Percentiles rank a stretch among this genome's conserved stretches.
Conservation (phyloP, 352 stramenopile genomes). For the Aphanomyces invadans region DNA sequence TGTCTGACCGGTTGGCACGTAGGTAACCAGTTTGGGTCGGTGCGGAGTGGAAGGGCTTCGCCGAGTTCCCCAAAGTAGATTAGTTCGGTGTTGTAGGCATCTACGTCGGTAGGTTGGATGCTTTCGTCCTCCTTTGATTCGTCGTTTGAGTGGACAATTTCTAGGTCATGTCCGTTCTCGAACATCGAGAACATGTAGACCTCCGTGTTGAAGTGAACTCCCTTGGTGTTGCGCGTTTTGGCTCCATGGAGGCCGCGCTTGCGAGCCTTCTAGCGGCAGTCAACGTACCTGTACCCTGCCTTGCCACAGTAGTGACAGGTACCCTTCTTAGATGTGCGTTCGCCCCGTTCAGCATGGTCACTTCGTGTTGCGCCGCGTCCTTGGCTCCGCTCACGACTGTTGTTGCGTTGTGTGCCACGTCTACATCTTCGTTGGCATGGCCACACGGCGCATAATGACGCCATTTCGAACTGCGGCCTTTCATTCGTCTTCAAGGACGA, state of each 20-base stretch:
- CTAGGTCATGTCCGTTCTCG: neutral
- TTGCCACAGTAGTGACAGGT: neutral
- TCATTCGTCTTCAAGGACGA: neutral
- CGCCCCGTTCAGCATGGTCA: neutral
- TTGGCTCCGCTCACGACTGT: no score
- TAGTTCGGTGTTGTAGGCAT: no score
- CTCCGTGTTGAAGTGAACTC: neutral
- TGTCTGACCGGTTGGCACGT: no score
- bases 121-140: no score
- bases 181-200: neutral
- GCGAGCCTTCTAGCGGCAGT: neutral
- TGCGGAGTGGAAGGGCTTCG: no score
- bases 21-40: no score
- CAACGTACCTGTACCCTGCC: neutral
- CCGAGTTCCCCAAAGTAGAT: no score
- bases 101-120: no score
- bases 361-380: neutral
- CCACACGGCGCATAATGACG: neutral
- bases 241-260: neutral
- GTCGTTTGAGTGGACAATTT: no score
- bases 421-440: neutral
- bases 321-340: neutral
- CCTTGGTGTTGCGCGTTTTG: neutral
- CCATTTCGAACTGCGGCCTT: neutral
- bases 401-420: no score